phyloP scores from a whole-genome alignment of 805 yeast species.

The Candida endomychidarum region DNA sequence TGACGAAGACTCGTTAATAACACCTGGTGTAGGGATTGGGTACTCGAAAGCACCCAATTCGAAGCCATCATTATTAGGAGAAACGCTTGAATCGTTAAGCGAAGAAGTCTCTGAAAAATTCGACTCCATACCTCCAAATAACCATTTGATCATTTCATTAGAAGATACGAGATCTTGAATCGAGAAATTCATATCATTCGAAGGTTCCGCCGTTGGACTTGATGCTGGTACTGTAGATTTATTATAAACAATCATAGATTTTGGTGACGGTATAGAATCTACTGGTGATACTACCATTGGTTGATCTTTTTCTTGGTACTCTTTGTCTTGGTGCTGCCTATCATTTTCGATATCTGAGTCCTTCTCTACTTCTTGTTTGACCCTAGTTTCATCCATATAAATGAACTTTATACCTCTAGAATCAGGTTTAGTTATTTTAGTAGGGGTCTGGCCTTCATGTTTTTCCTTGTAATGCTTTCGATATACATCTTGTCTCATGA shows the following conservation, averaged over 20 bases:
- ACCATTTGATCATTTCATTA: slow-evolving; percentile 16
- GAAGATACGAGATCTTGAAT: slow-evolving; percentile 11
- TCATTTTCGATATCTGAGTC: not conserved
- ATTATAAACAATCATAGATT: too few species aligned
- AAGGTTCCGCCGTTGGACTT: not conserved
- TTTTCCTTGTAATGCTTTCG: slow-evolving; percentile 14
- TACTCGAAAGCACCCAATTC: slow-evolving; percentile 16
- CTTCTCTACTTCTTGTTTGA: not conserved
- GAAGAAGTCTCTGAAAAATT: slow-evolving; percentile 3
- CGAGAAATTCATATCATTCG: slow-evolving; percentile 2
- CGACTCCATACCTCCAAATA: slow-evolving; percentile 15
- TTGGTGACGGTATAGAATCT: not conserved
- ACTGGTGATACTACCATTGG: not conserved
- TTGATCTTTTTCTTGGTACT: not conserved
- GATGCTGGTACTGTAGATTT: not conserved
- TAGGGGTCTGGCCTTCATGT: slow-evolving; percentile 1
- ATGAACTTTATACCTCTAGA: not conserved
- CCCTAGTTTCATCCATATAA: not conserved
- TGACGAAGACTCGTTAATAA: not conserved
- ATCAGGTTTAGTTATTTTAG: not conserved
- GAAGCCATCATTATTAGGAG: slow-evolving; percentile 13
- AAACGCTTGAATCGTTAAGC: slow-evolving; percentile 2
- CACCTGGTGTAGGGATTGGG: slow-evolving; percentile 5
- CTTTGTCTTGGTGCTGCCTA: not conserved
- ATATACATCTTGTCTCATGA: slow-evolving; percentile 15